Conservation (phyloP, 345 rosid species). For the Corchorus capsularis region DNA sequence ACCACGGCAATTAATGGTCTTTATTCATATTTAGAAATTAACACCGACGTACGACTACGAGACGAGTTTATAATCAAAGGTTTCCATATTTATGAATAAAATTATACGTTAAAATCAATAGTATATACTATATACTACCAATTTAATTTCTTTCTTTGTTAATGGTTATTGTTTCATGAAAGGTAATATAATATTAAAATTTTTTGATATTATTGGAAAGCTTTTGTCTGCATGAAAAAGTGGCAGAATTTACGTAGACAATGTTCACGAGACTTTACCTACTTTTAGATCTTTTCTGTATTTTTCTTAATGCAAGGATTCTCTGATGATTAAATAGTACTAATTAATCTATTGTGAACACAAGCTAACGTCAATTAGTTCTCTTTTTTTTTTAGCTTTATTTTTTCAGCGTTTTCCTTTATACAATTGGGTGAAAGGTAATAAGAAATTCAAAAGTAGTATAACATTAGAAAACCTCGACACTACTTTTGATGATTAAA, state of each 20-base stretch:
- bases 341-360: background rate
- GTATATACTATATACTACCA: no score
- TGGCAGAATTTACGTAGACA: slow-evolving; percentile 5
- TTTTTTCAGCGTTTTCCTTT: background rate
- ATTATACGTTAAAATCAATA: no score
- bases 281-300: background rate
- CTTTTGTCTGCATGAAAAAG: slow-evolving; percentile 1
- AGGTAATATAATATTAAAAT: background rate
- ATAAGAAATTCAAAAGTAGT: background rate
- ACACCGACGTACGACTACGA: no score
- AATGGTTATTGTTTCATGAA: no score
- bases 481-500: no score
- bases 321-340: background rate
- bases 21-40: no score
- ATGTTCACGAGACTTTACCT: background rate
- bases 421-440: background rate
- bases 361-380: no score
- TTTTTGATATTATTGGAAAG: background rate
- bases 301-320: background rate
- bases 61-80: no score
- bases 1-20: no score
- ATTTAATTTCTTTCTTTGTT: no score
- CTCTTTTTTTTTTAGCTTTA: background rate
- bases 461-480: background rate
- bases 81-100: no score